phyloP scores from a whole-genome alignment of 2,329 filamentous ascomycete species.

The Aspergillus candidus region DNA sequence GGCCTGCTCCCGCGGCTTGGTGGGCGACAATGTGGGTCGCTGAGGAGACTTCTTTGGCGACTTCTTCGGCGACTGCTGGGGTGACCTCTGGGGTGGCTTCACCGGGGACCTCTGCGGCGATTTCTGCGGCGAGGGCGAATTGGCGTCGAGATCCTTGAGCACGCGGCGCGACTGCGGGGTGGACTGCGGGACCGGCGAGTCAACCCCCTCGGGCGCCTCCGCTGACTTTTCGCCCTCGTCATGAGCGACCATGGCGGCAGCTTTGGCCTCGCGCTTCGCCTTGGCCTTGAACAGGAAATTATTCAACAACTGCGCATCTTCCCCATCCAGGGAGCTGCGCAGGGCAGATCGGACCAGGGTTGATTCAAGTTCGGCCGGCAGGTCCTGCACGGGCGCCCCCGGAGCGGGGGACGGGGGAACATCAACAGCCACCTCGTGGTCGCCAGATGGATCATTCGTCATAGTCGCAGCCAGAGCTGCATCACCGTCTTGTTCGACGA shows the following conservation, averaged over 20 bases:
- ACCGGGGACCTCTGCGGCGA: background rate
- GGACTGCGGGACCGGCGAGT: conserved; percentile 13
- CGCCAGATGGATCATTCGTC: conserved; percentile 7
- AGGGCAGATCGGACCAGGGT: conserved; percentile 33
- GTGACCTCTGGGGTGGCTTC: too few species aligned
- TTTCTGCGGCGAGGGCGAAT: conserved; percentile 35
- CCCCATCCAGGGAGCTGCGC: conserved; percentile 32
- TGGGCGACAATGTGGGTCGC: conserved; percentile 17
- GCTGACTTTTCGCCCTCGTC: conserved; percentile 13
- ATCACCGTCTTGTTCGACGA: conserved; percentile 2
- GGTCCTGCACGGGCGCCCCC: conserved; percentile 17
- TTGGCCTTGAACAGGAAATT: conserved; percentile 38
- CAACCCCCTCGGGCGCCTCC: conserved; percentile 10
- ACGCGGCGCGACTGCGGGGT: conserved; percentile 30
- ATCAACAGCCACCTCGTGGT: conserved; percentile 2
- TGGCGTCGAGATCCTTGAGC: conserved; percentile 33
- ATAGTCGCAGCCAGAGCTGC: conserved; percentile 7
- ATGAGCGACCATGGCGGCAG: conserved; percentile 15
- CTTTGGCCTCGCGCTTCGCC: conserved; percentile 36
- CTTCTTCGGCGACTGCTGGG: too few species aligned
- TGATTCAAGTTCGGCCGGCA: conserved; percentile 27
- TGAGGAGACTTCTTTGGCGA: too few species aligned
- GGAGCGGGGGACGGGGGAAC: conserved; percentile 3
- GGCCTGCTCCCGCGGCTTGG: conserved; percentile 19
- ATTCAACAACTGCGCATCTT: conserved; percentile 36